Base-by-base conservation (phyloP, 1,284 basidiomycete species). In the Tilletiaria anomala region DNA sequence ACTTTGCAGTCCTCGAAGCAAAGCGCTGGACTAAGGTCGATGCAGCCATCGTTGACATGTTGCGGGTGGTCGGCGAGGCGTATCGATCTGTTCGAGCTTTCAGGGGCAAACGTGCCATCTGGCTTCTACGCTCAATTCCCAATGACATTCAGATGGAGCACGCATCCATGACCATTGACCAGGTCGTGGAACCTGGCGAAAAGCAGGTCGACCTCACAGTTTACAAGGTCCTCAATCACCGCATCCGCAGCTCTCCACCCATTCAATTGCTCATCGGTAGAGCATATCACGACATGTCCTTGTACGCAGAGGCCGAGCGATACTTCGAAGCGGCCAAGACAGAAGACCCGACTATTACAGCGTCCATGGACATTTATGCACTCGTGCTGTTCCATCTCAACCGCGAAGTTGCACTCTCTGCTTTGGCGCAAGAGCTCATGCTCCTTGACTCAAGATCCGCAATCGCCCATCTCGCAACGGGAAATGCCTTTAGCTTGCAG, bases 371-470 rank as follows among this genome's bases (percentile, higher is more conserved):
- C 45, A 50, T 64, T 35, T 64, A 47, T 43, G 58, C 57, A 11
- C 51, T 62, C 12, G 55, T 58, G n/a, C 58, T 64, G 19, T 66
- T 58, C 44, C 63, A 66, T 37, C 52, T 66, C 21, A 54, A 61
- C n/a, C 54, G 63, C 42, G 61, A 66, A 34, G 59, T 59, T 26
- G 48, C 46, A 32, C 52, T 66, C 2, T 54, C 59, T 12, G 49
- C 51, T 1, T 49, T 66, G 4, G 61, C 59, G 3, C 58, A 61
- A 44, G 52, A 56, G 16, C 44, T 64, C 32, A 26, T 45, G 10
- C 40, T 51, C 38, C 39, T 63, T 4, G 55, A 63, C 16, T 47
- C 53, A 1, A 42, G 38, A n/a, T 45, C 53, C 1, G 50, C 53
- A 1, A 43, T 51, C 5, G 52, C 53, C n/a, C 55, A 62, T 32